These are phyloP conservation scores for Antitrichia curtipendula DNA, from an alignment of 225 moss, liverwort and hornwort genomes.

Conservation along the genomic window DNA sequence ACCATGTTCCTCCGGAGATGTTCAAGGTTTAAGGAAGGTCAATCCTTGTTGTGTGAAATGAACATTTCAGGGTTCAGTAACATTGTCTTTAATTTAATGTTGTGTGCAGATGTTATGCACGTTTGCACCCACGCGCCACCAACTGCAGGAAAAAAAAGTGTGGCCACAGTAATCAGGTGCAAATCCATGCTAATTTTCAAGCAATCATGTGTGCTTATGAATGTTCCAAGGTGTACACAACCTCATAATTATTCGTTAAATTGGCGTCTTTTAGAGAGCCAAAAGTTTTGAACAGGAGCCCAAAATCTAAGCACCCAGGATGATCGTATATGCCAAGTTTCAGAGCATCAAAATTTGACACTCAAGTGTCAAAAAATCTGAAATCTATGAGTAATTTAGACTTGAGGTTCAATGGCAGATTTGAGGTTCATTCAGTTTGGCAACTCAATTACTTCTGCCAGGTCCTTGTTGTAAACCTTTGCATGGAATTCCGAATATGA, in stretches of 20 bases:
- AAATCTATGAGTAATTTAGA: not conserved
- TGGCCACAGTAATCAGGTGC: constrained; percentile 71
- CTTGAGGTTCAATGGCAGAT: not conserved
- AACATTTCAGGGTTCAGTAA: not conserved
- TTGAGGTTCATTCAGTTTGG: not conserved
- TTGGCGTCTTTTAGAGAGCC: not conserved
- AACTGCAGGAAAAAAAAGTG: constrained; percentile 86
- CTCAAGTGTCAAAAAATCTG: not conserved
- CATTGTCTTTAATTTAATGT: not conserved
- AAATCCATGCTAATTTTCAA: not conserved
- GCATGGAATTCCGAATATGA: not conserved
- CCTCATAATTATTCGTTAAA: not conserved
- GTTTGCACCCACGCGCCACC: constrained; percentile 63
- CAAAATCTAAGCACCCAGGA: not conserved
- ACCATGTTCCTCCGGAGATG: not conserved
- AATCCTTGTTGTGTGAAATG: not conserved
- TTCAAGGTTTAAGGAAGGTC: not conserved
- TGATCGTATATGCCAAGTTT: not conserved
- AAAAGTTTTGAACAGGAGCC: not conserved
- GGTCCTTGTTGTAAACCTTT: not conserved
- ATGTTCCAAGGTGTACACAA: not conserved
- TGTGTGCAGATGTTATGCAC: constrained; percentile 62
- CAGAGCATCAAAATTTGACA: not conserved
- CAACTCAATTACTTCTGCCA: not conserved
- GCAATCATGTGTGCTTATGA: not conserved